phyloP scores from a whole-genome alignment of 371 early-diverging fungal species.

The Rhizopus delemar region DNA sequence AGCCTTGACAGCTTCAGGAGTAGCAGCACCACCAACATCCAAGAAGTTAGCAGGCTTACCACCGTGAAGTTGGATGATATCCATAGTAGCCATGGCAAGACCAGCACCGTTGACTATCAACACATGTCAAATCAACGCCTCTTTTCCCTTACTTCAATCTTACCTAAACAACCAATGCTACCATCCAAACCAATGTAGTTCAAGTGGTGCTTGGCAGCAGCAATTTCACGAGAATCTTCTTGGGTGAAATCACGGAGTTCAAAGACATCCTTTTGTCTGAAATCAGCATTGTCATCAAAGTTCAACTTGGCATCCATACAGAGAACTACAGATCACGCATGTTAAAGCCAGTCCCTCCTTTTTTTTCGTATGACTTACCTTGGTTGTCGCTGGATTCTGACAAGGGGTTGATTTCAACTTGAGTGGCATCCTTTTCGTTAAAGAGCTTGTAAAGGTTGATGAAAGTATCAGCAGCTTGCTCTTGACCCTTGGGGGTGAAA shows the following conservation, averaged over 20 bases:
- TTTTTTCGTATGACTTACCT: conserved; percentile 49
- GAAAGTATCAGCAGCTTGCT: conserved; percentile 90
- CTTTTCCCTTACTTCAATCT: not conserved
- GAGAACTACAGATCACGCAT: conserved; percentile 31
- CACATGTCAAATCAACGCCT: not conserved
- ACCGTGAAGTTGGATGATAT: conserved; percentile 97
- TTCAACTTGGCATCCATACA: conserved; percentile 75
- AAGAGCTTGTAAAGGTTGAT: conserved; percentile 93
- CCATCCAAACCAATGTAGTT: conserved; percentile 99
- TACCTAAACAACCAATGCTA: conserved; percentile 71
- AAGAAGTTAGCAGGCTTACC: conserved; percentile 99
- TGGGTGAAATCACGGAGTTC: conserved; percentile 89
- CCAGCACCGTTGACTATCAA: conserved; percentile 94
- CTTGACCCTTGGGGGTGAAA: conserved; percentile 79
- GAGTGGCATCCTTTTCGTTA: conserved; percentile 94
- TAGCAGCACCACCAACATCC: conserved; percentile 97
- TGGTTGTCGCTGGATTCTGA: conserved; percentile 88
- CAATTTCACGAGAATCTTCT: conserved; percentile 97
- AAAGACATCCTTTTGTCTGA: conserved; percentile 93
- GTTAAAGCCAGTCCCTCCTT: not conserved
- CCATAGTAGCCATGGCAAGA: conserved; percentile 99
- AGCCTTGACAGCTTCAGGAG: conserved; percentile 94
- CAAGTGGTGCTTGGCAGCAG: conserved; percentile 93
- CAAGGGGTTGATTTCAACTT: conserved; percentile 98
- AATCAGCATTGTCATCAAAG: conserved; percentile 98